Conservation (phyloP, 2,329 filamentous ascomycete genomes). For the Fusarium keratoplasticum region DNA sequence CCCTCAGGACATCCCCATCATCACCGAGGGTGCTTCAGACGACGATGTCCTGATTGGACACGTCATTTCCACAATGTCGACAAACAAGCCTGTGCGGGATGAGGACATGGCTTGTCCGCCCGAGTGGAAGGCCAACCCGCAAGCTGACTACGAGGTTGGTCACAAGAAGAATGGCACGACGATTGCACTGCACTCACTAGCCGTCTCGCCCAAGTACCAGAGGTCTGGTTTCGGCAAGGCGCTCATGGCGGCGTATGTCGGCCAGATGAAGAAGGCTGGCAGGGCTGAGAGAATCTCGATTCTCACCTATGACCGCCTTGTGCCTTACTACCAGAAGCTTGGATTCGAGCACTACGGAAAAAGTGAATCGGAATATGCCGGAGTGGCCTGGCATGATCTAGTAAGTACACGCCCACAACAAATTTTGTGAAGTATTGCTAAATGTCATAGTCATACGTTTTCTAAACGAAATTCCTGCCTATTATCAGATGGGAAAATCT, state of each 20-base stretch:
- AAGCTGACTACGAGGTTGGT: constrained; percentile 28
- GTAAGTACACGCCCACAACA: constrained; percentile 26
- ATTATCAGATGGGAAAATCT: not conserved
- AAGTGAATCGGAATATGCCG: constrained; percentile 46
- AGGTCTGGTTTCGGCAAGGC: constrained; percentile 43
- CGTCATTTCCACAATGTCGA: constrained; percentile 43
- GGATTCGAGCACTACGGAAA: constrained; percentile 48
- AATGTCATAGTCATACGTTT: not conserved
- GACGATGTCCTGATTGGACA: constrained; percentile 42
- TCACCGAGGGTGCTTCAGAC: not conserved
- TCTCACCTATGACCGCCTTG: constrained; percentile 46
- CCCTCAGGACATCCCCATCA: constrained; percentile 20
- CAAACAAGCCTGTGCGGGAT: constrained; percentile 35
- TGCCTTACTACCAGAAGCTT: constrained; percentile 46
- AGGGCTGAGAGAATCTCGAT: constrained; percentile 44
- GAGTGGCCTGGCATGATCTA: constrained; percentile 47
- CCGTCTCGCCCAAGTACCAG: constrained; percentile 42
- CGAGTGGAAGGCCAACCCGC: constrained; percentile 39
- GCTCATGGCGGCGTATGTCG: constrained; percentile 39
- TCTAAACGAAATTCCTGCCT: not conserved
- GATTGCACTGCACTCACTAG: constrained; percentile 45
- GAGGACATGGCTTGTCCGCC: constrained; percentile 44
- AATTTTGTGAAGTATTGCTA: not conserved
- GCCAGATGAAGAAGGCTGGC: constrained; percentile 28
- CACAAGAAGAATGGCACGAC: constrained; percentile 42